phyloP scores from a whole-genome alignment of 2,329 filamentous ascomycete species.

The Paecilomyces variotii region DNA sequence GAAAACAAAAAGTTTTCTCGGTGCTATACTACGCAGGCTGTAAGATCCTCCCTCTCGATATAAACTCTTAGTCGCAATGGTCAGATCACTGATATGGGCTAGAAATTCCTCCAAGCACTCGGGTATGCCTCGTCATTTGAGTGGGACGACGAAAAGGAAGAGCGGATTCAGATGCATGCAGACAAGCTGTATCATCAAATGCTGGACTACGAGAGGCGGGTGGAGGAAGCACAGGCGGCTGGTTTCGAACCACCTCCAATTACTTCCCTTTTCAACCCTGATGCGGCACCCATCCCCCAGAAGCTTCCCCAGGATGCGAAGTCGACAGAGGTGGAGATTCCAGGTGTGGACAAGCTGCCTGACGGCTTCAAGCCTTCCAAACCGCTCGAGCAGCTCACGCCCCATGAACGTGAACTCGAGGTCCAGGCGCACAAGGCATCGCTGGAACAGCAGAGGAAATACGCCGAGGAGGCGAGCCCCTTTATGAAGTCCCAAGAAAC shows the following conservation, averaged over 20 bases:
- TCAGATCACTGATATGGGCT: conserved; percentile 3
- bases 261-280: conserved; percentile 37
- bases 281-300: conserved; percentile 13
- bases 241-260: conserved; percentile 36
- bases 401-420: conserved; percentile 40
- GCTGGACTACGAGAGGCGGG: conserved; percentile 68
- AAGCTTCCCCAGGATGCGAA: conserved; percentile 5
- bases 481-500: conserved; percentile 31
- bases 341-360: conserved; percentile 29
- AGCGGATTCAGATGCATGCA: conserved; percentile 91
- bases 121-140: conserved; percentile 70
- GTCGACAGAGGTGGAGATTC: conserved; percentile 22
- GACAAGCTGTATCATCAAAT: conserved; percentile 84
- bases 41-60: conserved; percentile 33
- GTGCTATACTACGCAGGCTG: conserved; percentile 83
- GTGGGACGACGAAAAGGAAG: conserved; percentile 60
- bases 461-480: conserved; percentile 26
- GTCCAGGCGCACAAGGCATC: conserved; percentile 31
- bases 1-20: conserved; percentile 72
- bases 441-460: conserved; percentile 28
- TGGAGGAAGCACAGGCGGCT: conserved; percentile 50
- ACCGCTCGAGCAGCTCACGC: conserved; percentile 33
- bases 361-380: conserved; percentile 28
- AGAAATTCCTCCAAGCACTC: conserved; percentile 83
- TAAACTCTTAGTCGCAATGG: background rate